These are phyloP conservation scores for slime mould (Dictyostelium discoideum) DNA, from an alignment of 78 protist species.

Conservation along the genomic window DNA sequence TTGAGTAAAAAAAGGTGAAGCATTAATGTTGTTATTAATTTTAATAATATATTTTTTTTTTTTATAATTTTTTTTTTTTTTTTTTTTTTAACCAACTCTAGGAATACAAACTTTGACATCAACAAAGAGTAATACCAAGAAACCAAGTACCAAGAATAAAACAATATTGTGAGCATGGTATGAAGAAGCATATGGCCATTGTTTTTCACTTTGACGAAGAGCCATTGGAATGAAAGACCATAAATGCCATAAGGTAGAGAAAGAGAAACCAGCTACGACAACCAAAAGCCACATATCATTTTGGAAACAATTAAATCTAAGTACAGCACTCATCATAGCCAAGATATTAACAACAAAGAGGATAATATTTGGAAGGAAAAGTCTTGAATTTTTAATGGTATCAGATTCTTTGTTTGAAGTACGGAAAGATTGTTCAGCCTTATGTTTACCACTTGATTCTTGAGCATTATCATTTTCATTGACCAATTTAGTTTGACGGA, in stretches of 20 bases:
- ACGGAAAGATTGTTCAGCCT: slow-evolving; percentile 82
- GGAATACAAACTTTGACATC: slow-evolving; percentile 82
- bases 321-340: slow-evolving; percentile 48
- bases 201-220: slow-evolving; percentile 73
- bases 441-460: slow-evolving; percentile 36
- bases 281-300: slow-evolving; percentile 75
- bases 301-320: slow-evolving; percentile 82
- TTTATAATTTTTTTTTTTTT: not conserved
- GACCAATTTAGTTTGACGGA: slow-evolving; percentile 34
- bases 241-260: slow-evolving; percentile 75
- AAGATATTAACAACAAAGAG: slow-evolving; percentile 45
- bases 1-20: not conserved
- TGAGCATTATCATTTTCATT: not conserved
- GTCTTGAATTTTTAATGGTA: slow-evolving; percentile 77
- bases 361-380: slow-evolving; percentile 52
- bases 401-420: slow-evolving; percentile 79
- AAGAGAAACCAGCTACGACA: slow-evolving; percentile 74
- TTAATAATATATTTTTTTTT: not conserved
- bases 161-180: slow-evolving; percentile 78
- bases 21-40: not conserved
- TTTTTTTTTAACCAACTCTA: slow-evolving; percentile 50
- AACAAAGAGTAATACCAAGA: slow-evolving; percentile 69
- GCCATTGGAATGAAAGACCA: slow-evolving; percentile 84
- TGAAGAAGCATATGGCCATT: slow-evolving; percentile 82
- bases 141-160: slow-evolving; percentile 61